Percentiles rank a stretch among this genome's conserved stretches.
Conservation (phyloP, 768 basidiomycete genomes). For the Ramaria sp. region DNA sequence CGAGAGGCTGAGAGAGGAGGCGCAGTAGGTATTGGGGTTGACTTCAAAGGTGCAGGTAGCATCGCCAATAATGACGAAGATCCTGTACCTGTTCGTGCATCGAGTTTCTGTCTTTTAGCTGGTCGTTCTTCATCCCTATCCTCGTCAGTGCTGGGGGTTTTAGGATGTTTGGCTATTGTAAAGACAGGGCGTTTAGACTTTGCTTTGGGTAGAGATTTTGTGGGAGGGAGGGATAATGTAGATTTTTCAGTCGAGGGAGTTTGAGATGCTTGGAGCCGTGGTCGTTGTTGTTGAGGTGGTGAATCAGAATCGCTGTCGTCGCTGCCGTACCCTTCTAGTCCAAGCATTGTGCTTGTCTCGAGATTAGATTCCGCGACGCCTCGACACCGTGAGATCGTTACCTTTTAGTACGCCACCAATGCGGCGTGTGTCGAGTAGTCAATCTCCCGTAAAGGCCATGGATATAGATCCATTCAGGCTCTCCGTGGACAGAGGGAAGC, state of each 20-base stretch:
- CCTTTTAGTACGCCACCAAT: not conserved
- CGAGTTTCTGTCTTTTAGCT: slow-evolving; percentile 46
- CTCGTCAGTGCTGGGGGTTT: slow-evolving; percentile 30
- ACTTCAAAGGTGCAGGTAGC: slow-evolving; percentile 65
- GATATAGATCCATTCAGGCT: not conserved
- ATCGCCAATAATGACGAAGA: slow-evolving; percentile 56
- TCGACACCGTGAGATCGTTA: not conserved
- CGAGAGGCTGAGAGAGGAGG: slow-evolving; percentile 29
- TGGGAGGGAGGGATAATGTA: slow-evolving; percentile 26
- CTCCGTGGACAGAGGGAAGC: slow-evolving; percentile 6
- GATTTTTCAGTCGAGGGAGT: slow-evolving; percentile 14
- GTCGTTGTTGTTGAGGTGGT: slow-evolving; percentile 9
- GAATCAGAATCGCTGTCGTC: slow-evolving; percentile 44
- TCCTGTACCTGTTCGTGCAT: slow-evolving; percentile 38
- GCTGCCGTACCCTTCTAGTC: slow-evolving; percentile 70
- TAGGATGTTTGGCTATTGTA: slow-evolving; percentile 35
- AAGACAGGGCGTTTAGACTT: slow-evolving; percentile 19
- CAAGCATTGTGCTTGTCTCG: slow-evolving; percentile 42
- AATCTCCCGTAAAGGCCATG: slow-evolving; percentile 2
- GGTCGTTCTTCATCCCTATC: slow-evolving; percentile 33
- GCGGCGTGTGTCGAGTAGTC: not conserved
- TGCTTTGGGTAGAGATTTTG: slow-evolving; percentile 13
- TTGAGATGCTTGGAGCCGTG: slow-evolving; percentile 1
- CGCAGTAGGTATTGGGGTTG: slow-evolving; percentile 23
- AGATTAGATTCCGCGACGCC: slow-evolving; percentile 3